Base-by-base conservation (phyloP, 2,329 filamentous ascomycete genomes). In the Aspergillus piperis region DNA sequence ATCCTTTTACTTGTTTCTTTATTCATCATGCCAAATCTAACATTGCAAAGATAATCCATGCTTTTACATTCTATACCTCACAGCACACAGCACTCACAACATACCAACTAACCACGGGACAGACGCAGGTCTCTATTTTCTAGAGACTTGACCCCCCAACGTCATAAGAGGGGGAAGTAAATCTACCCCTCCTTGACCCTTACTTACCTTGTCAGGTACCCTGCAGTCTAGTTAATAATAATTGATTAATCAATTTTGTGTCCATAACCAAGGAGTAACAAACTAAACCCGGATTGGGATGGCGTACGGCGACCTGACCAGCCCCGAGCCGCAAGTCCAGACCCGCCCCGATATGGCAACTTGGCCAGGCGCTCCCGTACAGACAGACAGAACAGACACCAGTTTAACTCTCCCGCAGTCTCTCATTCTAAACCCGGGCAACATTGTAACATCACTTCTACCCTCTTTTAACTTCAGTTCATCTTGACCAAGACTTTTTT, bases 361-460 rank as follows among this genome's bases (percentile, higher is more conserved):
- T 36, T 36, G 32, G 32, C 32, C 32, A 36, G 32, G 19, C 50
- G 19, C 30, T 52, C 19, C 19, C 50, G n/a, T 30, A 19, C 17
- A 52, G 36, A 30, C 38, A 53, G 50, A 53, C 51, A 41, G 32
- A 53, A 30, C 38, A 53, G 50, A 53, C 51, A 41, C 19, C 36
- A 25, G 51, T 11, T 27, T 19, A 25, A 17, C 36, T 39, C 25
- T 53, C 36, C 41, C 41, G 41, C 39, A 42, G 51, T 53, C 51
- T n/a, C 36, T 53, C 51, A 53, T 53, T 53, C 21, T 32, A 25
- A 53, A 25, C 32, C 19, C 23, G 32, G 11, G 19, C 25, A 23
- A 53, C 51, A 17, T 21, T 42, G 36, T n/a, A 21, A 32, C 39
- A 42, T 23, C 41, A 6, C 19, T 51, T 32, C 10, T 44, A 44